A percentile compares a stretch with the other conserved stretches of the same genome.
Conservation (phyloP, 116 monocot species). For the Posidonia oceanica region DNA sequence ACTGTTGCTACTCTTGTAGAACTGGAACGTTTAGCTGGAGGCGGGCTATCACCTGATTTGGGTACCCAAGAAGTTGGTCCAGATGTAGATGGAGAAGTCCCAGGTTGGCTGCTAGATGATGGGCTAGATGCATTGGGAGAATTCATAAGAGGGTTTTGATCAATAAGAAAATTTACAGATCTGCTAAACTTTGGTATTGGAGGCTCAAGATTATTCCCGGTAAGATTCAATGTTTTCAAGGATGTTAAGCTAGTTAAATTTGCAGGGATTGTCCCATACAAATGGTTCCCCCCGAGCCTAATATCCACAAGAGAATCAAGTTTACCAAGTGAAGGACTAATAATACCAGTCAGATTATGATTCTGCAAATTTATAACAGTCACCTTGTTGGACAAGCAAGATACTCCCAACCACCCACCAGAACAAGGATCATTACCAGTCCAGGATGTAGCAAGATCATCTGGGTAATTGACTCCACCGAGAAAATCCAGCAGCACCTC, state of each 20-base stretch:
- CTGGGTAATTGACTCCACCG: slow-evolving; percentile 41
- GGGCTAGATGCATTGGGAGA: slow-evolving; percentile 3
- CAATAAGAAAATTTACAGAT: slow-evolving; percentile 29
- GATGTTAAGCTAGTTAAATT: slow-evolving; percentile 34
- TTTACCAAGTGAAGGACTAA: slow-evolving; percentile 49
- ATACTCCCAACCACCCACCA: slow-evolving; percentile 41
- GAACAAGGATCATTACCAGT: slow-evolving; percentile 64
- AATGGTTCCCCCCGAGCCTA: slow-evolving; percentile 51
- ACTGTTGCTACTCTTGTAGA: neutral
- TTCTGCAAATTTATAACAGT: slow-evolving; percentile 46
- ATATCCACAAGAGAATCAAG: slow-evolving; percentile 30
- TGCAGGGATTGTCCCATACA: slow-evolving; percentile 49
- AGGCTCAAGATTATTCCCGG: slow-evolving; percentile 55
- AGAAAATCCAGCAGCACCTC: slow-evolving; percentile 54
- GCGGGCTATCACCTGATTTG: neutral
- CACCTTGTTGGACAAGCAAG: slow-evolving; percentile 36
- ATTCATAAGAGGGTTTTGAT: slow-evolving; percentile 45
- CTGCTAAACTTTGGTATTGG: slow-evolving; percentile 53
- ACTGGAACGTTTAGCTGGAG: neutral
- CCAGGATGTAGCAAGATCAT: slow-evolving; percentile 42
- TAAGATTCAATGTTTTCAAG: slow-evolving; percentile 45
- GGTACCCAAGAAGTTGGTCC: neutral
- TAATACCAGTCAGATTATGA: slow-evolving; percentile 45
- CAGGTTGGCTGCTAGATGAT: neutral
- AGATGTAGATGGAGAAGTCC: slow-evolving; percentile 1